phyloP scores from a whole-genome alignment of 73 alveolate genomes.

The Paramecium bursaria region DNA sequence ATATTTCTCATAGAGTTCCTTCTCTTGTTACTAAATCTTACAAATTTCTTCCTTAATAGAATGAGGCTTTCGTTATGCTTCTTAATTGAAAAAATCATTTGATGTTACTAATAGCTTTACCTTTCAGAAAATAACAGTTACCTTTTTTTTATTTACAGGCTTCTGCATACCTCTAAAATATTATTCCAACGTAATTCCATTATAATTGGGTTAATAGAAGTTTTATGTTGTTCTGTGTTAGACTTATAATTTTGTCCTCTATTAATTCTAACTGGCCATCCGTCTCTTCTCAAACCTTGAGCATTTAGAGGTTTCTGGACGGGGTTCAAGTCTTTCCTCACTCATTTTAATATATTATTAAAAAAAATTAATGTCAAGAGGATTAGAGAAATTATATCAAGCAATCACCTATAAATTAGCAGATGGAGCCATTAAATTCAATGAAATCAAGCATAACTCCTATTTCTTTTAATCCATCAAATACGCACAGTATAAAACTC shows the following conservation, averaged over 20 bases:
- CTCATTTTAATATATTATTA: conserved; percentile 46
- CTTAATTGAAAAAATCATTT: conserved; percentile 40
- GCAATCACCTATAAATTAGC: too few relatives aligned
- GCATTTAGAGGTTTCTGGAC: conserved; percentile 58
- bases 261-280: conserved; percentile 17
- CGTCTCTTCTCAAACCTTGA: conserved; percentile 52
- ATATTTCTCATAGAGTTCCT: conserved; percentile 39
- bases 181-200: conserved; percentile 55
- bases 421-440: too few relatives aligned
- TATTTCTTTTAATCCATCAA: too few relatives aligned
- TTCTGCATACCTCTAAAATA: conserved; percentile 44
- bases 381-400: too few relatives aligned
- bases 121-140: too few relatives aligned
- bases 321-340: conserved; percentile 7
- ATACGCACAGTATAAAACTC: too few relatives aligned
- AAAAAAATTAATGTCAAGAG: too few relatives aligned
- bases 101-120: conserved; percentile 55
- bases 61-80: too few relatives aligned
- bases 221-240: conserved; percentile 25
- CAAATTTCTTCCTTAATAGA: too few relatives aligned
- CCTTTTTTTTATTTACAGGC: too few relatives aligned
- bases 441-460: too few relatives aligned
- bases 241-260: conserved; percentile 4
- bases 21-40: conserved; percentile 26
- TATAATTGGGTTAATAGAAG: conserved; percentile 11